Percentiles rank a stretch among this genome's conserved stretches.
Conservation (phyloP, 2,329 filamentous ascomycete species). For the Exophiala calicioides region DNA sequence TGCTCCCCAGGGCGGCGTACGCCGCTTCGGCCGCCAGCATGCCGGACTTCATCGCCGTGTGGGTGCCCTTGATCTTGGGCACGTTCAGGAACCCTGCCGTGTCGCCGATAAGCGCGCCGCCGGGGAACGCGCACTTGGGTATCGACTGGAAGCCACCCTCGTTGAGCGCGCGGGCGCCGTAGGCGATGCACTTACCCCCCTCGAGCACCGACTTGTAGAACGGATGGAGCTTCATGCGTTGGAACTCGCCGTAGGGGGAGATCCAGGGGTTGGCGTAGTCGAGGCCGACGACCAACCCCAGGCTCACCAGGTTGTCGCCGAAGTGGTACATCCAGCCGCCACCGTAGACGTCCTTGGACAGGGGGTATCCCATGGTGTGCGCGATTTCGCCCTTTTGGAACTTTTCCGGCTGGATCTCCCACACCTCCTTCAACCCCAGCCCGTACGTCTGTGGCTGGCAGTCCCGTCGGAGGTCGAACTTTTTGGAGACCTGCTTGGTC, state of each 20-base stretch:
- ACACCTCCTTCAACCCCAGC: constrained; percentile 92
- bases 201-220: constrained; percentile 83
- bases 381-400: constrained; percentile 82
- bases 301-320: constrained; percentile 89
- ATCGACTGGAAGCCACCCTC: constrained; percentile 98
- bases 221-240: constrained; percentile 98
- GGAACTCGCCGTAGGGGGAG: constrained; percentile 93
- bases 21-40: constrained; percentile 95
- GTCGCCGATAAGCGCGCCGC: constrained; percentile 92
- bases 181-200: constrained; percentile 95
- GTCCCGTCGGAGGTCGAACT: constrained; percentile 85
- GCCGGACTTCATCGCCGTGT: constrained; percentile 95
- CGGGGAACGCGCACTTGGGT: constrained; percentile 93
- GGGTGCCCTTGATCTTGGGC: constrained; percentile 97
- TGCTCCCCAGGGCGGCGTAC: constrained; percentile 68
- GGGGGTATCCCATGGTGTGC: constrained; percentile 90
- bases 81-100: constrained; percentile 96
- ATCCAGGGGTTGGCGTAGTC: constrained; percentile 98
- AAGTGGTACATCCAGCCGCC: constrained; percentile 99
- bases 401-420: constrained; percentile 92
- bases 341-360: constrained; percentile 86
- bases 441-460: constrained; percentile 95
- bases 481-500: constrained; percentile 91
- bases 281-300: constrained; percentile 88
- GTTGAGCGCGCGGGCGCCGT: constrained; percentile 85